Percentiles rank a stretch among this genome's conserved stretches.
Evolutionary conservation across 768 basidiomycete genomes (phyloP).

Genomic region (Suillus sp.): DNA sequence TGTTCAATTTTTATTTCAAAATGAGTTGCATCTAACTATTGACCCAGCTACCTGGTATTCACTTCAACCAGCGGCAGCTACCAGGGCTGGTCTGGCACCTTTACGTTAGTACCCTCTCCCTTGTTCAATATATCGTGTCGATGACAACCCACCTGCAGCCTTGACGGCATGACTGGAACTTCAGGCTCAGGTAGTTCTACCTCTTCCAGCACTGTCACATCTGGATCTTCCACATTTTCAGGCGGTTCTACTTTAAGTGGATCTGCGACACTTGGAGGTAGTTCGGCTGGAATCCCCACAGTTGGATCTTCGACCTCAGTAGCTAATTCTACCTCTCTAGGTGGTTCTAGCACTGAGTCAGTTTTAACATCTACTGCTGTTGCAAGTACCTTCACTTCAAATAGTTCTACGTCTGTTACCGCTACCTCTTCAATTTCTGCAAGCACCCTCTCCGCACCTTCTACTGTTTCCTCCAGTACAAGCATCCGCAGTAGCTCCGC

Average conservation of each 20-base stretch:
- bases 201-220: constrained; percentile 14
- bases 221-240: constrained; percentile 13
- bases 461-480: constrained; percentile 20
- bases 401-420: background rate
- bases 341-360: constrained; percentile 3
- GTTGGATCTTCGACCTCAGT: constrained; percentile 15
- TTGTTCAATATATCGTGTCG: background rate
- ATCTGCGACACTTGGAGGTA: background rate
- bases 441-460: constrained; percentile 33
- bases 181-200: constrained; percentile 22
- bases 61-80: constrained; percentile 41
- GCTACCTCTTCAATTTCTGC: constrained; percentile 14
- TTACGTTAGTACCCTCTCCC: constrained; percentile 44
- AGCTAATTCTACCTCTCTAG: constrained; percentile 18
- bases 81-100: constrained; percentile 52
- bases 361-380: background rate
- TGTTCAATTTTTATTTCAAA: constrained; percentile 25
- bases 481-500: background rate
- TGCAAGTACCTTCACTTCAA: constrained; percentile 16
- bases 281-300: background rate
- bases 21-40: constrained; percentile 11
- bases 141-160: constrained; percentile 36
- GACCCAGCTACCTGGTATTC: constrained; percentile 64
- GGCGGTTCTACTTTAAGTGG: background rate
- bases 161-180: constrained; percentile 53